These are phyloP conservation scores for Ascocoryne sarcoides DNA, from an alignment of 2,329 filamentous ascomycete species.

Conservation along the genomic window DNA sequence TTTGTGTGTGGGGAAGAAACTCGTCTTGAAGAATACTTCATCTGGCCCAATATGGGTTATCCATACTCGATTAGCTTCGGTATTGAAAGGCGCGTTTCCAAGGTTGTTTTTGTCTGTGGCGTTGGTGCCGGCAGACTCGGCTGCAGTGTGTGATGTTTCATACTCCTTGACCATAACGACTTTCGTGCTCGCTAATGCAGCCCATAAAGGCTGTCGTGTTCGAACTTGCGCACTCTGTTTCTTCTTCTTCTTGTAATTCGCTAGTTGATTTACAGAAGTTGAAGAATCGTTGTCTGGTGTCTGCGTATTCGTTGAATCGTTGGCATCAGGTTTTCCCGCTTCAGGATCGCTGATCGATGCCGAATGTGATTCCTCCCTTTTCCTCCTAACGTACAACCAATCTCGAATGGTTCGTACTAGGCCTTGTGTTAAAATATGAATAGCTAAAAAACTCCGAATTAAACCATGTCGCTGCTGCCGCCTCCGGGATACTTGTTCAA, in stretches of 20 bases:
- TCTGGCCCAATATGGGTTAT: constrained; percentile 72
- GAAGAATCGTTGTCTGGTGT: constrained; percentile 20
- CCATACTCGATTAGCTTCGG: constrained; percentile 66
- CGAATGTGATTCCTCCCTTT: constrained; percentile 42
- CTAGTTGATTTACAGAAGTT: constrained; percentile 7
- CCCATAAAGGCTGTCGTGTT: constrained; percentile 88
- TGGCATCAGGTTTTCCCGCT: constrained; percentile 49
- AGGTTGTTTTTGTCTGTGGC: constrained; percentile 70
- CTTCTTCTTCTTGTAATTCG: constrained; percentile 52
- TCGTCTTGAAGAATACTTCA: constrained; percentile 69
- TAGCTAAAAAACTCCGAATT: constrained; percentile 60
- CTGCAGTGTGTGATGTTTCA: constrained; percentile 68
- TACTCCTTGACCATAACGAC: constrained; percentile 92
- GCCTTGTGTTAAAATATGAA: constrained; percentile 68
- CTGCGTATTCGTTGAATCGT: constrained; percentile 29
- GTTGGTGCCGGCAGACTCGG: constrained; percentile 65
- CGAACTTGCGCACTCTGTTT: constrained; percentile 88
- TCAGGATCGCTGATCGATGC: constrained; percentile 52
- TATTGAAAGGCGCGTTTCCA: constrained; percentile 65
- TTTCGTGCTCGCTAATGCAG: constrained; percentile 89
- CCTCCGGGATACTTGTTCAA: constrained; percentile 35
- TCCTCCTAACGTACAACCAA: constrained; percentile 51
- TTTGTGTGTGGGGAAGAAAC: constrained; percentile 45
- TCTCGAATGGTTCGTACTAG: constrained; percentile 62
- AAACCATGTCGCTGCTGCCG: constrained; percentile 55